Conservation (phyloP, 1,139 yeast species). For the Suhomyces panamericanus region DNA sequence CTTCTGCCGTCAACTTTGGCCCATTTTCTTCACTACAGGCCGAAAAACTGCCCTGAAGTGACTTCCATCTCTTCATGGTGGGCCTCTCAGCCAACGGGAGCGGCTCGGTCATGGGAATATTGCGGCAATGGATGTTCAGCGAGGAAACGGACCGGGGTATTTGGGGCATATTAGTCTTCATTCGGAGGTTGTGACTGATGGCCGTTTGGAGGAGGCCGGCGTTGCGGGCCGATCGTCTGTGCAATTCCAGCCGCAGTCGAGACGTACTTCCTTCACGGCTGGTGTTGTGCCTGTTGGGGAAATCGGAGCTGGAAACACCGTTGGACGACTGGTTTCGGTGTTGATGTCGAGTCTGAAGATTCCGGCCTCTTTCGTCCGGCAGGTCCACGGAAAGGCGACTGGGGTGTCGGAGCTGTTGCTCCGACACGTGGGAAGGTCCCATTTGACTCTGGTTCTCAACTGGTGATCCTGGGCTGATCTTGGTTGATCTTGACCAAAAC, state of each 20-base stretch:
- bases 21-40: no score
- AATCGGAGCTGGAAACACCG: background rate
- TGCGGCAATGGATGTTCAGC: conserved; percentile 13
- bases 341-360: background rate
- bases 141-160: conserved; percentile 9
- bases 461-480: background rate
- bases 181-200: conserved; percentile 12
- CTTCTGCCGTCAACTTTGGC: no score
- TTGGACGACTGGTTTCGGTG: background rate
- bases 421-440: background rate
- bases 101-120: conserved; percentile 22
- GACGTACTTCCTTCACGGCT: background rate
- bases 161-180: conserved; percentile 9
- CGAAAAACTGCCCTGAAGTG: conserved; percentile 10
- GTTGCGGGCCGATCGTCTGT: conserved; percentile 3
- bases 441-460: background rate
- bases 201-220: conserved; percentile 12
- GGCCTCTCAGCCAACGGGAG: conserved; percentile 2
- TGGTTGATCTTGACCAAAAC: background rate
- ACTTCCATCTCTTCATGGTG: conserved; percentile 26
- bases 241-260: background rate
- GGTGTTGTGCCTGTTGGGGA: background rate
- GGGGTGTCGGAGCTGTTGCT: conserved; percentile 1
- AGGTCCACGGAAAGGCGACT: conserved; percentile 5
- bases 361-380: conserved; percentile 7